Evolutionary conservation across 2,329 filamentous ascomycete genomes (phyloP), one percentile per base, ranked within the genome.

Genomic region (Akanthomyces lecanii): DNA sequence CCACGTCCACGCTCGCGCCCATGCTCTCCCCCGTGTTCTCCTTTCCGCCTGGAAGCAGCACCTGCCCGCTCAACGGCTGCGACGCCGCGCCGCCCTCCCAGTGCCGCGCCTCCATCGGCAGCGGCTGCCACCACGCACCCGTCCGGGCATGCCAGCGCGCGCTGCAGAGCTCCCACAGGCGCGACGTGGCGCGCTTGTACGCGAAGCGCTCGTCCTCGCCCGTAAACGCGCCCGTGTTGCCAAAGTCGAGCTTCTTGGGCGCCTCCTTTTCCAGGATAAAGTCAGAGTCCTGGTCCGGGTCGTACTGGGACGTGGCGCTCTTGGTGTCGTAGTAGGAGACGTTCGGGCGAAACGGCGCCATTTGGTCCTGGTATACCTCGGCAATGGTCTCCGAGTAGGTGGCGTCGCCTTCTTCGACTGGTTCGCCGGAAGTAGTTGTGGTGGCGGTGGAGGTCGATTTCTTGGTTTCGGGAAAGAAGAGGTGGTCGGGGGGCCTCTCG

Each of bases 161-260:
- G 21, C 89, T 85, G 73, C 90, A 94, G 71, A 95, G 85, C 75
- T 95, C 90, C 90, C 90, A 95, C 3, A 95, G 77, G n/a, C 91
- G 79, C 67, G 88, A 91, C 50, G 85, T 81, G 2, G 90, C 91
- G 28, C 91, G 81, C 74, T 91, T 91, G 68, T 92, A 93, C 0
- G 90, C 90, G 71, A 95, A 95, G 14, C 85, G 81, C 73, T 94
- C 90, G 72, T 94, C 91, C 71, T 93, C 89, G 14, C 91, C 91
- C 0, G 89, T 93, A 69, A 94, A 89, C 0, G 84, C 85, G 12
- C 81, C 78, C 0, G 87, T 82, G 66, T 88, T 86, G 56, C 80
- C 83, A 70, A 94, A 95, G 70, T 94, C 83, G n/a, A 83, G 74
- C 10, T 47, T 30, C 10, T 18, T 33, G n/a, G 67, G 70, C 47